A percentile compares a stretch with the other conserved stretches of the same genome.
These are phyloP conservation scores for Musa troglodytarum DNA, from an alignment of 176 grass and related monocot species.

Conservation along the genomic window DNA sequence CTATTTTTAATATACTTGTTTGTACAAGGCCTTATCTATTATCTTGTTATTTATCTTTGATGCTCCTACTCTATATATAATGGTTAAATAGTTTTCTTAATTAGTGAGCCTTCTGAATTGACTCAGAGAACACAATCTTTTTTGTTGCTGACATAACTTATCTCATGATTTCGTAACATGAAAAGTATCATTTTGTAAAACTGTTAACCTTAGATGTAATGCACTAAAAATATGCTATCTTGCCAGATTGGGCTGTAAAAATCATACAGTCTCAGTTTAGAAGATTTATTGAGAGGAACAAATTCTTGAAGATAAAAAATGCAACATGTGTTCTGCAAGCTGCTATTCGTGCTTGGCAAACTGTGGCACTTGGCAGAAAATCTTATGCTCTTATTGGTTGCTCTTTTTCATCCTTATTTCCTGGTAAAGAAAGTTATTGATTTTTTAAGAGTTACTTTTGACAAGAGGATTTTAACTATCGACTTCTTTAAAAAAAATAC, in stretches of 20 bases:
- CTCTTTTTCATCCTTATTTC: constrained; percentile 4
- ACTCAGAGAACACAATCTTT: background rate
- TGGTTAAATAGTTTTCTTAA: too few relatives aligned
- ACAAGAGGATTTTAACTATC: background rate
- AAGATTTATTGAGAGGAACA: constrained; percentile 29
- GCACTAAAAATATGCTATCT: constrained; percentile 6
- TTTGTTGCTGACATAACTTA: background rate
- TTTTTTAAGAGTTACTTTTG: constrained; percentile 1
- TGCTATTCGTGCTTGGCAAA: constrained; percentile 36
- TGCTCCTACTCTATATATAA: too few relatives aligned
- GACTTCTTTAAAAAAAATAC: constrained; percentile 7
- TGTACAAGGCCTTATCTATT: too few relatives aligned
- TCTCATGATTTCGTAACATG: background rate
- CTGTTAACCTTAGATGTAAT: background rate
- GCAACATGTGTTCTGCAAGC: constrained; percentile 41
- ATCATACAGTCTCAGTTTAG: constrained; percentile 36
- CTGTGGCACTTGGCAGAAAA: constrained; percentile 16
- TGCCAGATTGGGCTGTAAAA: constrained; percentile 37
- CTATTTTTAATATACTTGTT: too few relatives aligned
- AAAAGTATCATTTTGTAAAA: background rate
- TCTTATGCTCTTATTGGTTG: background rate
- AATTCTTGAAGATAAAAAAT: constrained; percentile 29
- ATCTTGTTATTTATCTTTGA: too few relatives aligned
- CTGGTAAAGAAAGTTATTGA: constrained; percentile 25
- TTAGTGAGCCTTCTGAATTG: background rate